These are phyloP conservation scores for Ensete glaucum DNA, from an alignment of 176 grass and related monocot species.

Conservation along the genomic window DNA sequence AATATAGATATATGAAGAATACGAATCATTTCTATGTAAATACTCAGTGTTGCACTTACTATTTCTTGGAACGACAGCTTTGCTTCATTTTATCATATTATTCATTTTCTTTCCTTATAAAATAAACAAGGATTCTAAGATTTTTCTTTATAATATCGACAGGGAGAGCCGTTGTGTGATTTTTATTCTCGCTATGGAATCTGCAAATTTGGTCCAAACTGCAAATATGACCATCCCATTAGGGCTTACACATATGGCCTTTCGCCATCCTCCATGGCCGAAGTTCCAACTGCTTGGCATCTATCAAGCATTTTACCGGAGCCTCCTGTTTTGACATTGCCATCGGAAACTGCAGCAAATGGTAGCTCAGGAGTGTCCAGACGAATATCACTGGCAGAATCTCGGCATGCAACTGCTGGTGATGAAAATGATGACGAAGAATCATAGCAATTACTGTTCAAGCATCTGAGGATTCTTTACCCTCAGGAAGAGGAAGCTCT, in stretches of 20 bases:
- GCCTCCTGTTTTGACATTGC: constrained; percentile 18
- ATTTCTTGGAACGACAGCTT: no score
- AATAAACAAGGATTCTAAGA: not conserved
- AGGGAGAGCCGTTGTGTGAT: constrained; percentile 61
- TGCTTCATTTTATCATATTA: no score
- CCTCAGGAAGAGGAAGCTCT: not conserved
- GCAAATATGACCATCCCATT: constrained; percentile 86
- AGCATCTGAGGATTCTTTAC: not conserved
- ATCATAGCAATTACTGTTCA: constrained; percentile 18
- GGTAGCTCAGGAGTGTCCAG: constrained; percentile 28
- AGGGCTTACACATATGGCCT: constrained; percentile 44
- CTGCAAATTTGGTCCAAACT: constrained; percentile 85
- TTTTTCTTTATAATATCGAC: constrained; percentile 9
- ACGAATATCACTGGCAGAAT: constrained; percentile 34
- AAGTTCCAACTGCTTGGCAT: constrained; percentile 25
- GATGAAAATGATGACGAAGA: constrained; percentile 57
- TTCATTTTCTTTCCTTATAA: not conserved
- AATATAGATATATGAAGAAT: no score
- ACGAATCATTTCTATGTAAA: no score
- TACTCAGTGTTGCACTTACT: no score
- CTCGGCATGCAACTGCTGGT: constrained; percentile 43
- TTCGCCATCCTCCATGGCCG: constrained; percentile 39
- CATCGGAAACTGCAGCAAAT: constrained; percentile 17
- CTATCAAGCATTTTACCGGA: constrained; percentile 31
- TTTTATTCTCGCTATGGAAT: constrained; percentile 83